Evolutionary conservation across 2,329 filamentous ascomycete species (phyloP).

Genomic region (Xylaria sp.): DNA sequence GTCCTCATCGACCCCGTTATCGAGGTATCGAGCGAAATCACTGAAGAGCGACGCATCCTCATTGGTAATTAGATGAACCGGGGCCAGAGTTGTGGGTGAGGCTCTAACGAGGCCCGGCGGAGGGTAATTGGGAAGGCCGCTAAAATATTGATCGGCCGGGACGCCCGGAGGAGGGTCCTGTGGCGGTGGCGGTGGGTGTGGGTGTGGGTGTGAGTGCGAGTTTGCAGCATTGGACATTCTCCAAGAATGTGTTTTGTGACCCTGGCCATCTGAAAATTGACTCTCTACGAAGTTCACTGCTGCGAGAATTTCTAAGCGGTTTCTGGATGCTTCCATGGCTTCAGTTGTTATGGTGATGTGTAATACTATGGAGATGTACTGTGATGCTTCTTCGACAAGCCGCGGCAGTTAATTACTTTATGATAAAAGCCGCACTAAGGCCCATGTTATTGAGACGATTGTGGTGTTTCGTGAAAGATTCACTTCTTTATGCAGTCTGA

Average conservation of each 20-base stretch:
- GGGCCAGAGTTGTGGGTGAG: not conserved
- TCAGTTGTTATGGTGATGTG: not conserved
- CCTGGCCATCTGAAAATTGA: constrained; percentile 2
- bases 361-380: not conserved
- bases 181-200: not conserved
- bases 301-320: not conserved
- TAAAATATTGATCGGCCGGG: not conserved
- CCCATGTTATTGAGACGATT: not conserved
- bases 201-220: not conserved
- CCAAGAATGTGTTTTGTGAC: not conserved
- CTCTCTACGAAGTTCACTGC: constrained; percentile 14
- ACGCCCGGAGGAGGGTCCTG: constrained; percentile 11
- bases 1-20: constrained; percentile 18
- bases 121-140: not conserved
- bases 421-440: not conserved
- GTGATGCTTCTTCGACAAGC: not conserved
- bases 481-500: not conserved
- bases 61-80: constrained; percentile 18
- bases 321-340: constrained; percentile 13
- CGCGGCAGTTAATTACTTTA: not conserved
- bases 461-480: not conserved
- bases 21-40: constrained; percentile 35
- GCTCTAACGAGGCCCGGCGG: constrained; percentile 35
- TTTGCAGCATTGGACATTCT: not conserved
- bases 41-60: constrained; percentile 33